Conservation (phyloP, 2,329 filamentous ascomycete species). For the Xylogone sp. region DNA sequence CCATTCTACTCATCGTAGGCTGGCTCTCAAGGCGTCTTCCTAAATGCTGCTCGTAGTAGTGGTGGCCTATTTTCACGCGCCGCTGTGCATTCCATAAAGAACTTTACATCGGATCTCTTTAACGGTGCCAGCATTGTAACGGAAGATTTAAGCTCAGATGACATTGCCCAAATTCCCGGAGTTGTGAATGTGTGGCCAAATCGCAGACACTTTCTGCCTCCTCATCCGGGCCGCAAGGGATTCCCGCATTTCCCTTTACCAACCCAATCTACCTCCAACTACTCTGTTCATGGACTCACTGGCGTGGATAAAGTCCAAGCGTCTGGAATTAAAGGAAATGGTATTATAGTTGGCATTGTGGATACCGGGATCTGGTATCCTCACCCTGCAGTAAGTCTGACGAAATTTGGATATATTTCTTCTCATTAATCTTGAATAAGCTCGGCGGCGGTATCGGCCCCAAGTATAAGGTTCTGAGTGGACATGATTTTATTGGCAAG, state of each 20-base stretch:
- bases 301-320: slow-evolving; percentile 1
- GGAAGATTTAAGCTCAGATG: background rate
- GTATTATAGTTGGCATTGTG: background rate
- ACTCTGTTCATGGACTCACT: background rate
- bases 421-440: background rate
- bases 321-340: background rate
- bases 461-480: background rate
- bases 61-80: background rate
- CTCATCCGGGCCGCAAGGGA: background rate
- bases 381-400: background rate
- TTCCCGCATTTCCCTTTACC: background rate
- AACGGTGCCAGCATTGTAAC: background rate
- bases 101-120: background rate
- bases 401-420: background rate
- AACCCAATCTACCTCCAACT: background rate
- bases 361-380: slow-evolving; percentile 2
- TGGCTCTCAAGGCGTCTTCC: background rate
- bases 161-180: background rate
- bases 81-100: background rate
- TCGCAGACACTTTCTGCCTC: background rate
- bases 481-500: background rate
- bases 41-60: background rate
- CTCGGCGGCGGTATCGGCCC: background rate
- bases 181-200: background rate
- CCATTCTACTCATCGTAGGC: background rate